phyloP scores from a whole-genome alignment of 331 rosid genomes.

The Quercus tomentella region DNA sequence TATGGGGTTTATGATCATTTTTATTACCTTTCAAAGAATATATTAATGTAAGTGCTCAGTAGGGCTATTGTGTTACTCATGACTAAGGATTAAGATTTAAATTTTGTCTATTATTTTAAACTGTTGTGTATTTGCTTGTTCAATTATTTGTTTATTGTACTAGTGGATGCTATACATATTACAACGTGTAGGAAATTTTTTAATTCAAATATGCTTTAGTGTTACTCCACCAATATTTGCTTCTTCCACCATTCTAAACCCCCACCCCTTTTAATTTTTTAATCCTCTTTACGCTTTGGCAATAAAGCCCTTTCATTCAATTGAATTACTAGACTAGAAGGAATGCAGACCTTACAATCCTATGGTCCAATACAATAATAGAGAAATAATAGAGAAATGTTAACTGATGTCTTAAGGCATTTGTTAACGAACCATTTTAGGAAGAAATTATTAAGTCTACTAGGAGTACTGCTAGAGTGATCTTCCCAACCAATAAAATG shows the following conservation, averaged over 20 bases:
- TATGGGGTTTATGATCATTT: slow-evolving; percentile 47
- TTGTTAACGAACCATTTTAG: no score
- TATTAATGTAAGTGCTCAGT: slow-evolving; percentile 45
- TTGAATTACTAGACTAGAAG: background rate
- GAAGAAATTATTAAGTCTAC: no score
- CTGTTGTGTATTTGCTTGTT: slow-evolving; percentile 23
- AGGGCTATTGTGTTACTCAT: slow-evolving; percentile 41
- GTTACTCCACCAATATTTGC: slow-evolving; percentile 13
- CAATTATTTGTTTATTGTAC: slow-evolving; percentile 22
- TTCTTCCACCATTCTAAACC: no score
- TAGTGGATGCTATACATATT: slow-evolving; percentile 25
- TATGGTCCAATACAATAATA: no score
- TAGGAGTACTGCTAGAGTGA: no score
- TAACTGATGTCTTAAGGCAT: no score
- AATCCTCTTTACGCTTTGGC: no score
- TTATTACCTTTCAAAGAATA: slow-evolving; percentile 34
- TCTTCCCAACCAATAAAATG: no score
- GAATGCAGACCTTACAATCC: no score
- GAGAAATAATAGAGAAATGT: no score
- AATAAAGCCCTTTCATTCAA: background rate
- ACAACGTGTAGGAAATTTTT: slow-evolving; percentile 9
- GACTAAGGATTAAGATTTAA: slow-evolving; percentile 35
- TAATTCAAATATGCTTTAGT: slow-evolving; percentile 26
- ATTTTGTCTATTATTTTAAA: slow-evolving; percentile 36
- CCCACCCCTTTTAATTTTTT: slow-evolving; percentile 2